Evolutionary conservation across 768 basidiomycete species (phyloP), one percentile per base, ranked within the genome.

Genomic region (Termitomyces sp.): DNA sequence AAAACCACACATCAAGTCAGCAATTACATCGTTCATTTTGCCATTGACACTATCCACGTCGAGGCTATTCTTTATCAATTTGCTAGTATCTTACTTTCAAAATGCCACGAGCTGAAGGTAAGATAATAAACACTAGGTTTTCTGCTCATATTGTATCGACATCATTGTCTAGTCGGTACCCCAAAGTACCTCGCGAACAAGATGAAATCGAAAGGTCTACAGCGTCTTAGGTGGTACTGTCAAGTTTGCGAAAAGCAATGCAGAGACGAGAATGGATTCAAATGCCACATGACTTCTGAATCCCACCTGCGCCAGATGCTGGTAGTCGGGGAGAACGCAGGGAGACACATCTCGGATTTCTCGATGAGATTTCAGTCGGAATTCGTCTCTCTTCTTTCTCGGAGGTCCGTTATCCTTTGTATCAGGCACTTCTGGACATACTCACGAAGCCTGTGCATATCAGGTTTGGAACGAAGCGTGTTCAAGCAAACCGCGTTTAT

Each of bases 211-310:
- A 98, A 98, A 69, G 96, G 94, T 65, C 79, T 96, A 49, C 96
- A 97, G 72, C 86, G 94, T 67, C 83, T 98, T 61, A 83, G 95
- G 61, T 98, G 95, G 96, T 99, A 92, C 74, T 98, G 96, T 68
- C 96, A 99, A 79, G 92, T 98, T 63, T 98, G 97, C 83, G 77
- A 98, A 80, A 99, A 99, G 71, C 96, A 98, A 73, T 98, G 96
- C 71, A 80, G 95, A 69, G 92, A 98, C 72, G 97, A 98, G 77
- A 99, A 99, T 72, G 97, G 95, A 18, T 99, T 98, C 84, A 97
- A 97, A 74, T 95, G 93, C 71, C 94, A 98, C 70, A 82, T 86
- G 16, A 81, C 83, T 54, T 92, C 91, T 31, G 94, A 96, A 71
- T 80, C 87, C 1, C 97, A 99, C 74, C 76, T 98, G 36, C 85